A percentile compares a stretch with the other conserved stretches of the same genome.
phyloP scores from a whole-genome alignment of 768 basidiomycete species.

The Dioszegia aurantiaca region DNA sequence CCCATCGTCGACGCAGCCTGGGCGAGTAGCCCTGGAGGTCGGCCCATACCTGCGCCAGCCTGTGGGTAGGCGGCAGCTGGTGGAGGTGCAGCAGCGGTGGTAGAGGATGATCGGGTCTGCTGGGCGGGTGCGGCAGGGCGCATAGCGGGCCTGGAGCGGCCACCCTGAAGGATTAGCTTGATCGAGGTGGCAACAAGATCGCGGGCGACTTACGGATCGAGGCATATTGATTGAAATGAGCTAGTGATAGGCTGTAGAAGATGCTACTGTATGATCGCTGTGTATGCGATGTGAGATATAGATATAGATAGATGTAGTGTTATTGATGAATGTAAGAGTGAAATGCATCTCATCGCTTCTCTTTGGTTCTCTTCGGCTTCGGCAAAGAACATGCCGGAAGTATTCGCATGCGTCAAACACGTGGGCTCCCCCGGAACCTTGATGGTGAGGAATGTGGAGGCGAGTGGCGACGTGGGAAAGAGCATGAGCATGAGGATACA shows the following conservation, averaged over 20 bases:
- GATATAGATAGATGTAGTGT: background rate
- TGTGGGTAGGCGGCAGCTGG: conserved; percentile 35
- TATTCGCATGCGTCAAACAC: conserved; percentile 6
- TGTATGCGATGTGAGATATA: background rate
- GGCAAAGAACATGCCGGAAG: background rate
- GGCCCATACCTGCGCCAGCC: conserved; percentile 22
- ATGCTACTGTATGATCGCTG: background rate
- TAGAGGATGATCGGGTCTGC: conserved; percentile 25
- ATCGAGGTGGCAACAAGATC: background rate
- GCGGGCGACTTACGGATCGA: conserved; percentile 36
- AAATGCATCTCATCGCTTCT: background rate
- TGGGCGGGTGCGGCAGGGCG: conserved; percentile 35
- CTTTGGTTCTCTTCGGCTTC: background rate
- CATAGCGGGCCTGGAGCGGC: conserved; percentile 41
- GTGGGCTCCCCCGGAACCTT: background rate
- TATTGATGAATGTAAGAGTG: conserved; percentile 1
- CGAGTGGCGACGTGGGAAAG: background rate
- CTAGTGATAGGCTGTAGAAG: background rate
- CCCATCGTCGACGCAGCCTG: conserved; percentile 51
- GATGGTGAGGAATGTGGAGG: background rate
- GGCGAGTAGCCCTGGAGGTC: conserved; percentile 50
- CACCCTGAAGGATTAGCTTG: conserved; percentile 10
- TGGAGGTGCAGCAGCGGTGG: conserved; percentile 27
- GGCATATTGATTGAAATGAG: conserved; percentile 26
- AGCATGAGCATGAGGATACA: no score